A percentile compares a stretch with the other conserved stretches of the same genome.
Evolutionary conservation across 371 early-diverging fungal genomes (phyloP).

Genomic region (Saksenaea vasiformis): DNA sequence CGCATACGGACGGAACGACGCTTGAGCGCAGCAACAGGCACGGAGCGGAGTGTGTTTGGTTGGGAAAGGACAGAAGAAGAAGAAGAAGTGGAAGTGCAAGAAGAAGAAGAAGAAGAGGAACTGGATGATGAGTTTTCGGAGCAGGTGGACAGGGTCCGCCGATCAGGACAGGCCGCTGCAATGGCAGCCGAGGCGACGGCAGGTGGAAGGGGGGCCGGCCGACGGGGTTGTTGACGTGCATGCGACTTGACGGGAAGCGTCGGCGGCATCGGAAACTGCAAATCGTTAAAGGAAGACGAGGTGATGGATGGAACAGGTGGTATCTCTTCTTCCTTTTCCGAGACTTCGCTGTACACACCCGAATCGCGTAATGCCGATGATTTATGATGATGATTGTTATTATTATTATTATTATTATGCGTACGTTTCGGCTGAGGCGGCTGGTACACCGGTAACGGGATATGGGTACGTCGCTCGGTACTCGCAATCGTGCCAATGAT

Average conservation of each 20-base stretch:
- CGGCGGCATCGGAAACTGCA: slow-evolving; percentile 38
- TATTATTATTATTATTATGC: too few relatives aligned
- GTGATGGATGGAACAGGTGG: slow-evolving; percentile 12
- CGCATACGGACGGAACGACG: slow-evolving; percentile 38
- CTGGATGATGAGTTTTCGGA: slow-evolving; percentile 5
- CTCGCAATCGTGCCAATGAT: background rate
- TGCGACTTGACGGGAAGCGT: slow-evolving; percentile 16
- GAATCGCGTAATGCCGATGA: slow-evolving; percentile 34
- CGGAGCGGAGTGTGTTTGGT: slow-evolving; percentile 4
- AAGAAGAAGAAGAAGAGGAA: background rate
- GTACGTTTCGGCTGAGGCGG: slow-evolving; percentile 8
- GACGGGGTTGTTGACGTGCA: slow-evolving; percentile 18
- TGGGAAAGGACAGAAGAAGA: background rate
- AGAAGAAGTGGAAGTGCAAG: background rate
- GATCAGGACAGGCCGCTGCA: slow-evolving; percentile 19
- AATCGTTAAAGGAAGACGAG: slow-evolving; percentile 9
- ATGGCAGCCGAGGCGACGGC: slow-evolving; percentile 40
- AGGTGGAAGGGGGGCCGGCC: slow-evolving; percentile 38
- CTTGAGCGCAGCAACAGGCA: slow-evolving; percentile 38
- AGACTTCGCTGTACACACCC: slow-evolving; percentile 40
- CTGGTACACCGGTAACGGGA: slow-evolving; percentile 22
- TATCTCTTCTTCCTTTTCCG: slow-evolving; percentile 25
- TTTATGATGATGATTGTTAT: too few relatives aligned
- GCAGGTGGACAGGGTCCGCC: slow-evolving; percentile 10
- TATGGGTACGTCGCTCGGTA: slow-evolving; percentile 14